Conservation (phyloP, 306 rosid genomes). For the Begonia masoniana region DNA sequence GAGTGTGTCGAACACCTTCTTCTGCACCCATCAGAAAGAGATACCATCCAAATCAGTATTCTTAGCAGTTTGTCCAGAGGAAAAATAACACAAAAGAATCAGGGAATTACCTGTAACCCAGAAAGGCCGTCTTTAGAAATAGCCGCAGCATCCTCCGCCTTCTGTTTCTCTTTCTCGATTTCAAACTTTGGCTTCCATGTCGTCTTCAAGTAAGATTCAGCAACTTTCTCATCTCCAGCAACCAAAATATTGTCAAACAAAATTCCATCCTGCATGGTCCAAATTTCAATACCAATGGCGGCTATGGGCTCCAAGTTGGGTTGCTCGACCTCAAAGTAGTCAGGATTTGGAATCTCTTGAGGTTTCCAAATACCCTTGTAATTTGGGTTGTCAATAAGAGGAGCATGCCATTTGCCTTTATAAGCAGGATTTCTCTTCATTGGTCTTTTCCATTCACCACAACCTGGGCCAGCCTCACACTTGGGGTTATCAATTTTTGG, state of each 20-base stretch:
- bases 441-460: constrained; percentile 96
- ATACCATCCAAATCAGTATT: constrained; percentile 17
- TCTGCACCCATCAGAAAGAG: constrained; percentile 30
- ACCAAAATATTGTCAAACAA: constrained; percentile 82
- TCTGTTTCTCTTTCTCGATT: constrained; percentile 66
- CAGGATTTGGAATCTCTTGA: constrained; percentile 73
- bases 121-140: constrained; percentile 51
- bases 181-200: constrained; percentile 84
- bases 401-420: constrained; percentile 91
- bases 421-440: constrained; percentile 82
- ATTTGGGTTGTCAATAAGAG: constrained; percentile 70
- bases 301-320: constrained; percentile 79
- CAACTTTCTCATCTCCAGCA: constrained; percentile 57
- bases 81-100: not conserved
- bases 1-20: constrained; percentile 63
- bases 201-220: constrained; percentile 50
- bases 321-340: constrained; percentile 55
- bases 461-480: constrained; percentile 70
- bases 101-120: constrained; percentile 38
- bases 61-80: constrained; percentile 21
- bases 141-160: constrained; percentile 53
- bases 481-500: constrained; percentile 69
- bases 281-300: constrained; percentile 90
- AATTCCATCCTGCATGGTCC: constrained; percentile 98
- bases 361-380: constrained; percentile 98